These are phyloP conservation scores for Kazachstania sp. DNA, from an alignment of 1,139 yeast species.

Conservation along the genomic window DNA sequence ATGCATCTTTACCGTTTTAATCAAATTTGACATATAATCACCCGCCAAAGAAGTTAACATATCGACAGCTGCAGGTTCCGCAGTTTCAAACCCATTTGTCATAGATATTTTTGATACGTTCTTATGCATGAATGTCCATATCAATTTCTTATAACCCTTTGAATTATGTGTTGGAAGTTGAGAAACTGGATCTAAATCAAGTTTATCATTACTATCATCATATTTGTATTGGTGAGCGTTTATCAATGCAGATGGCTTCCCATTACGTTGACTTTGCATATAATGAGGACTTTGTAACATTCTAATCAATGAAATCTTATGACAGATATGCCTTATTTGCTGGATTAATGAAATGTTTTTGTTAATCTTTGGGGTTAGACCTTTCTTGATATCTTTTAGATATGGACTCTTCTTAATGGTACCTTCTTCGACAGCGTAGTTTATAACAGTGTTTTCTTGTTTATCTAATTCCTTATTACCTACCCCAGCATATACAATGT, in stretches of 20 bases:
- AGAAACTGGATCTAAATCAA: slow-evolving; percentile 73
- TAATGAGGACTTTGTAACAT: slow-evolving; percentile 62
- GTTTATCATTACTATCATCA: slow-evolving; percentile 42
- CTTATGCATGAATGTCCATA: slow-evolving; percentile 58
- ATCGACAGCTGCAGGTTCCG: slow-evolving; percentile 71
- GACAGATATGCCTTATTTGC: slow-evolving; percentile 78
- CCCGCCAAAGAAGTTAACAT: slow-evolving; percentile 80
- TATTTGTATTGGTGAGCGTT: slow-evolving; percentile 20
- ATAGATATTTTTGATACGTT: slow-evolving; percentile 72
- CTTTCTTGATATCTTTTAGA: slow-evolving; percentile 40
- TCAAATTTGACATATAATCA: slow-evolving; percentile 65
- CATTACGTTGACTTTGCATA: slow-evolving; percentile 13
- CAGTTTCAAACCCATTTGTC: slow-evolving; percentile 88
- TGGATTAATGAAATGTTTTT: slow-evolving; percentile 73
- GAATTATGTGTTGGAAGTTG: slow-evolving; percentile 57
- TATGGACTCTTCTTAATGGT: slow-evolving; percentile 16
- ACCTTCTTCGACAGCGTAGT: slow-evolving; percentile 31
- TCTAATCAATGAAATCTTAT: slow-evolving; percentile 78
- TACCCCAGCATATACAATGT: slow-evolving; percentile 47
- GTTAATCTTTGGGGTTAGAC: slow-evolving; percentile 53
- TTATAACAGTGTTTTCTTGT: slow-evolving; percentile 42
- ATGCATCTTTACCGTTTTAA: slow-evolving; percentile 61
- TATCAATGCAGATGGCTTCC: slow-evolving; percentile 14
- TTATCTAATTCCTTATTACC: slow-evolving; percentile 41
- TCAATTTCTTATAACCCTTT: slow-evolving; percentile 46